phyloP scores from a whole-genome alignment of 2,329 filamentous ascomycete genomes.

The Pestalotiopsis sp. region DNA sequence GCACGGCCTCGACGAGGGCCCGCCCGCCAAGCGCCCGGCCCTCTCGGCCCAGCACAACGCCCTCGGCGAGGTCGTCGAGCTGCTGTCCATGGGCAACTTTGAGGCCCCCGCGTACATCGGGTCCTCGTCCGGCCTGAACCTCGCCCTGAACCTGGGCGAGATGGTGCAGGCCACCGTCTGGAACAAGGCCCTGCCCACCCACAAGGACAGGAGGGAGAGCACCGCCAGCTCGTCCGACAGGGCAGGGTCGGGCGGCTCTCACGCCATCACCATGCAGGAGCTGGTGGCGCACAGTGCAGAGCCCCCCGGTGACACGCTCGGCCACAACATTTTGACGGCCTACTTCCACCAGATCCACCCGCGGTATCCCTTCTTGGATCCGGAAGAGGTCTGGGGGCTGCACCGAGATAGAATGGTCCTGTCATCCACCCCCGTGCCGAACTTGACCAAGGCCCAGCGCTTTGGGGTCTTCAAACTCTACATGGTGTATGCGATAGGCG shows the following conservation, averaged over 20 bases:
- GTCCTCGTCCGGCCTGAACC: constrained; percentile 49
- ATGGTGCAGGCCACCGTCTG: constrained; percentile 58
- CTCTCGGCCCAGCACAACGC: constrained; percentile 23
- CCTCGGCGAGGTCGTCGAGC: constrained; percentile 47
- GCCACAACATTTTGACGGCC: constrained; percentile 43
- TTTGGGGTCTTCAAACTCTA: constrained; percentile 54
- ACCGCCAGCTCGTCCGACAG: constrained; percentile 11
- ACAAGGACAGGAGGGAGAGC: constrained; percentile 12
- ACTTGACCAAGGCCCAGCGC: constrained; percentile 34
- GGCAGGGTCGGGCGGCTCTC: constrained; percentile 37
- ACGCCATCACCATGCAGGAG: constrained; percentile 41
- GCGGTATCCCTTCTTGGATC: constrained; percentile 52
- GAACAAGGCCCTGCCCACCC: constrained; percentile 48
- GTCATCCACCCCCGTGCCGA: constrained; percentile 36
- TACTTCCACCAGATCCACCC: constrained; percentile 49
- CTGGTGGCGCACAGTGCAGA: constrained; percentile 44
- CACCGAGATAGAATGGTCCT: constrained; percentile 42
- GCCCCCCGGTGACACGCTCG: constrained; percentile 48
- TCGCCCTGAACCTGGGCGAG: constrained; percentile 52
- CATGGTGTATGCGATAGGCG: constrained; percentile 54
- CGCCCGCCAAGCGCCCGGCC: constrained; percentile 12
- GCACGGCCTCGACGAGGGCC: constrained; percentile 13
- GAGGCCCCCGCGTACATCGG: constrained; percentile 53
- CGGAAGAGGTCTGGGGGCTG: constrained; percentile 44
- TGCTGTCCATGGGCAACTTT: constrained; percentile 45